Percentiles rank a stretch among this genome's conserved stretches.
Conservation (phyloP, 2,329 filamentous ascomycete species). For the Elsinoe australis region DNA sequence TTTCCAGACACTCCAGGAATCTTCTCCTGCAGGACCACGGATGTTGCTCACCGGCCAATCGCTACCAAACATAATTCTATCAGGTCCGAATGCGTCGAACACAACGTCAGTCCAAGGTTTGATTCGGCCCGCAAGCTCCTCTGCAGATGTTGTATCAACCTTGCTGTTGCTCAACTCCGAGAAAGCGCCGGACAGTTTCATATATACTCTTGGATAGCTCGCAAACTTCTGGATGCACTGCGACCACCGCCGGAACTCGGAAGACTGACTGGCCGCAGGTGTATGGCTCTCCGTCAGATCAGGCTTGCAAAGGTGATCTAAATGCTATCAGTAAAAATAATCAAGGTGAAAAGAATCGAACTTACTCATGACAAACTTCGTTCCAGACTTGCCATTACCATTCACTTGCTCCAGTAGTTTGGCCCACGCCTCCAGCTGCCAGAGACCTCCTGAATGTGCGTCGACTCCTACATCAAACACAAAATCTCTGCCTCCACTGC, state of each 20-base stretch:
- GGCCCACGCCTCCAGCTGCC: conserved; percentile 41
- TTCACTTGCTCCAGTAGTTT: conserved; percentile 45
- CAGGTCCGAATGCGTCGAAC: conserved; percentile 62
- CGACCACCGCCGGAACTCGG: conserved; percentile 60
- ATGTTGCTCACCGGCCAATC: conserved; percentile 91
- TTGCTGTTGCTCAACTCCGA: conserved; percentile 58
- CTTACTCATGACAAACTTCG: conserved; percentile 62
- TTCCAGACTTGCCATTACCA: conserved; percentile 49
- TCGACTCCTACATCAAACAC: conserved; percentile 82
- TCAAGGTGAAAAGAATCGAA: conserved; percentile 21
- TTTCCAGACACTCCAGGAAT: conserved; percentile 70
- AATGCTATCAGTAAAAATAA: not conserved
- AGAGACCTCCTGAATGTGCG: conserved; percentile 64
- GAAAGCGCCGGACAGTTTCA: conserved; percentile 87
- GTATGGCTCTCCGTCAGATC: conserved; percentile 54
- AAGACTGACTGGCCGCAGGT: conserved; percentile 30
- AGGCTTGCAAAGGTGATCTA: conserved; percentile 90
- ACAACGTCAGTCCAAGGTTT: conserved; percentile 65
- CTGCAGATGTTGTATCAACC: conserved; percentile 35
- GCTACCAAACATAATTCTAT: conserved; percentile 77
- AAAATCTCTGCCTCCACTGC: conserved; percentile 50
- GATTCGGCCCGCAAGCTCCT: conserved; percentile 55
- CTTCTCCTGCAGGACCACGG: conserved; percentile 46
- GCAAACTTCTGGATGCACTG: conserved; percentile 60
- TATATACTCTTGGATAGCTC: conserved; percentile 59